These are phyloP conservation scores for Leccinum boreale DNA, from an alignment of 768 basidiomycete genomes.

Conservation along the genomic window DNA sequence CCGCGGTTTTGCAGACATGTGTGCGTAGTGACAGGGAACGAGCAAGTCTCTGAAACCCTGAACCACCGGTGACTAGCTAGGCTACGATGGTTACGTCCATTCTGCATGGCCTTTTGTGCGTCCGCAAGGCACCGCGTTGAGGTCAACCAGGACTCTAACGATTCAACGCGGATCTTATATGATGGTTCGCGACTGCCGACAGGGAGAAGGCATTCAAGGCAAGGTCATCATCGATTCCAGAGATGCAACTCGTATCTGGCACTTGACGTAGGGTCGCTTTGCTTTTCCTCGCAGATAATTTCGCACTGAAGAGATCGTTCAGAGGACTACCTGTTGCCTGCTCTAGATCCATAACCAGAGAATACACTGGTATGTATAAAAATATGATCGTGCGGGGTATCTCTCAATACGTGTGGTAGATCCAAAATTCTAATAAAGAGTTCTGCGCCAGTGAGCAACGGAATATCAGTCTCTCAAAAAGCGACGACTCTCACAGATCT, in stretches of 20 bases:
- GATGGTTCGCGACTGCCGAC: neutral
- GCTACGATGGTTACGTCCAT: neutral
- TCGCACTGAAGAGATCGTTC: neutral
- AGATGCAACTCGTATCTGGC: no score
- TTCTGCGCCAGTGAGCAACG: neutral
- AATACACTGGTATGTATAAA: neutral
- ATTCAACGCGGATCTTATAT: neutral
- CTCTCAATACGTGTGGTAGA: neutral
- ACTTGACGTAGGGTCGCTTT: neutral
- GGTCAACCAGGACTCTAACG: neutral
- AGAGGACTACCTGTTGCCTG: neutral
- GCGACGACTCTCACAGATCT: constrained; percentile 4
- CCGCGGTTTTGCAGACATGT: no score
- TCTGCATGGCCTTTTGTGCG: neutral
- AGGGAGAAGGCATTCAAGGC: neutral
- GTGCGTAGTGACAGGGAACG: constrained; percentile 1
- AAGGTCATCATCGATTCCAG: neutral
- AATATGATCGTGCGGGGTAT: neutral
- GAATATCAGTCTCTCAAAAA: neutral
- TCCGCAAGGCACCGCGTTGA: neutral
- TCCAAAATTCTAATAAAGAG: neutral
- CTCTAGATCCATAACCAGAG: neutral
- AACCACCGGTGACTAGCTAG: neutral
- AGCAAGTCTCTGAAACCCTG: neutral
- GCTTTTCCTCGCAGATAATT: neutral